Evolutionary conservation across 129 eudicot genomes (phyloP), one percentile per base, ranked within the genome.

Genomic region (Lactuca saligna): DNA sequence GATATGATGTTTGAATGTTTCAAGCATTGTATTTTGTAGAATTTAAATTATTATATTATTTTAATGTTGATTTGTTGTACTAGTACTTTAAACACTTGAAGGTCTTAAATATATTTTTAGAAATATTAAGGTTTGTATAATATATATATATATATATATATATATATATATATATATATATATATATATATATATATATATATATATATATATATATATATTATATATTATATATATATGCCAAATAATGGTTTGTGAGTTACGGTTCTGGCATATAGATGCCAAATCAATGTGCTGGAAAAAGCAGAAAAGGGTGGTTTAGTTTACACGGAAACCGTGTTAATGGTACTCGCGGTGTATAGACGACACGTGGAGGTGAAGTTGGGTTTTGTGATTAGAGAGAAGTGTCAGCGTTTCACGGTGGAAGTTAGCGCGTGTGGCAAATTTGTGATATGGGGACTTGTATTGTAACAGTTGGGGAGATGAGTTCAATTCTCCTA

Each of bases 391-490:
- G 68, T 33, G 68, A 9, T 51, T 32, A 61, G 7, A 5, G 17
- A 20, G 13, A 9, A 3, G 69, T 20, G 51, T 13, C 34, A 25
- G 35, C 2, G 6, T 31, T 44, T 10, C 48, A 57, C 53, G 73
- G 2, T 37, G 12, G 12, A 35, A 41, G 75, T 3, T 29, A 29
- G 49, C 44, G 67, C 9, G 66, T 77, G 63, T 25, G 63, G 8
- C 9, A 8, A n/a, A 29, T 4, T 4, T 12, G 13, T 20, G 29
- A 0, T 8, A 38, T 5, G 33, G 75, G 50, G 25, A 41, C 57
- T 56, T 63, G 37, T 44, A 54, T 61, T 54, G 65, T 7, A 61
- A 68, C 70, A 33, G 81, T 76, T 76, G 81, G 81, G 80, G 48
- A 64, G 65, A 53, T 73, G 63, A n/a, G 42, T 31, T 65, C 17